Conservation (phyloP, 2,329 filamentous ascomycete species). For the Chaetomium sp. region DNA sequence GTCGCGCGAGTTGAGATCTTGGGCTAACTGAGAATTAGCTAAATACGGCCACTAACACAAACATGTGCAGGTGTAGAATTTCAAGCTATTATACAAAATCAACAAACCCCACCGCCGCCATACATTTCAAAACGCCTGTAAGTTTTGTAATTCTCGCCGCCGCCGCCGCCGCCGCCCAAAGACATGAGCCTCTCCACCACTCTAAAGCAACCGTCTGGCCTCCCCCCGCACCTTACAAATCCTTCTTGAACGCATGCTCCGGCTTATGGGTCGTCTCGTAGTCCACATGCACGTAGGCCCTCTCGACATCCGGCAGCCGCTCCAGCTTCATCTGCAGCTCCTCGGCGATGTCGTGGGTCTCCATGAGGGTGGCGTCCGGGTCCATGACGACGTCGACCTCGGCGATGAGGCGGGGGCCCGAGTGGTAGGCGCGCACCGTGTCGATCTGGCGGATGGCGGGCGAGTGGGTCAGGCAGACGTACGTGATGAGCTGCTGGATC, state of each 20-base stretch:
- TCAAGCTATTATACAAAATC: not conserved
- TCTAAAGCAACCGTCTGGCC: not conserved
- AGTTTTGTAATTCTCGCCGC: not conserved
- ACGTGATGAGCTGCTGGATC: slow-evolving; percentile 91
- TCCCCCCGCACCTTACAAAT: slow-evolving; percentile 45
- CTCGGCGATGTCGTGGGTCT: slow-evolving; percentile 91
- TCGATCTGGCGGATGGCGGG: slow-evolving; percentile 82
- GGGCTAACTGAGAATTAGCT: not conserved
- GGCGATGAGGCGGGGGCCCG: slow-evolving; percentile 83
- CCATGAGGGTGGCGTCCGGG: slow-evolving; percentile 67
- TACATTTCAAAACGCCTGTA: not conserved
- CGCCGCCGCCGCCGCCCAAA: not conserved
- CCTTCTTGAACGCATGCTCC: slow-evolving; percentile 70
- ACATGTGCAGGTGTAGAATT: not conserved
- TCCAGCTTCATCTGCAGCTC: slow-evolving; percentile 93
- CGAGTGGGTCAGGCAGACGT: slow-evolving; percentile 92
- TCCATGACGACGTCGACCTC: slow-evolving; percentile 98
- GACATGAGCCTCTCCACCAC: not conserved
- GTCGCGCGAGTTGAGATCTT: not conserved
- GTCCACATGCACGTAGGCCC: slow-evolving; percentile 95
- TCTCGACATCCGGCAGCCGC: slow-evolving; percentile 85
- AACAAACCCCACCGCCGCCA: not conserved
- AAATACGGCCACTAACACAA: not conserved
- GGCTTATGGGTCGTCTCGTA: slow-evolving; percentile 96
- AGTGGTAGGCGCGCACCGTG: slow-evolving; percentile 92